A percentile compares a stretch with the other conserved stretches of the same genome.
These are phyloP conservation scores for Exophiala aquamarina DNA, from an alignment of 2,329 filamentous ascomycete genomes.

Conservation along the genomic window DNA sequence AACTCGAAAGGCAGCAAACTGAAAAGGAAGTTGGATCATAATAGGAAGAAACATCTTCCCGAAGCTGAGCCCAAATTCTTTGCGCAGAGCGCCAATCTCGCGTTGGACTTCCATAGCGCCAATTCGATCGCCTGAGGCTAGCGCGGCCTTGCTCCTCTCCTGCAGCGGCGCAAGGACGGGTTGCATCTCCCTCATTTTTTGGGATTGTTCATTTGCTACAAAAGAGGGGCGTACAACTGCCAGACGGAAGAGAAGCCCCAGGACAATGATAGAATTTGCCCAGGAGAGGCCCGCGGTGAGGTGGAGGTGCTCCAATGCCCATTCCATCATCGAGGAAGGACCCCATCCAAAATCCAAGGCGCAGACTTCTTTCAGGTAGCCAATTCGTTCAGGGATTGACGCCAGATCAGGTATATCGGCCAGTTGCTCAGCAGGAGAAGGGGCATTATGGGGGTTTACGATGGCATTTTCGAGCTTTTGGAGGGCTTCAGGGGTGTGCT, in stretches of 20 bases:
- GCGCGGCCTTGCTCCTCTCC: constrained; percentile 52
- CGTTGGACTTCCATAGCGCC: constrained; percentile 47
- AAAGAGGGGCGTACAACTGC: constrained; percentile 67
- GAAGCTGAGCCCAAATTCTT: constrained; percentile 54
- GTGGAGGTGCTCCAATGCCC: constrained; percentile 78
- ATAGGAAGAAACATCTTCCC: constrained; percentile 56
- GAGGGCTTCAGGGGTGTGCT: constrained; percentile 17
- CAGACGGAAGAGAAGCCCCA: constrained; percentile 65
- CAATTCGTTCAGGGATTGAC: constrained; percentile 70
- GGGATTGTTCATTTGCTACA: constrained; percentile 59
- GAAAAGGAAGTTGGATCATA: constrained; percentile 65
- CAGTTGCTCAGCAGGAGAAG: neutral
- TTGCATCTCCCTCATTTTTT: constrained; percentile 62
- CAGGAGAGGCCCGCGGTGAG: constrained; percentile 74
- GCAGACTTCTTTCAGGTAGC: constrained; percentile 72
- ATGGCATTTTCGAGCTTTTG: constrained; percentile 18
- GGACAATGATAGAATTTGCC: constrained; percentile 71
- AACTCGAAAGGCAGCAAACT: constrained; percentile 77
- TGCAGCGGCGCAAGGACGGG: constrained; percentile 58
- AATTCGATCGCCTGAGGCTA: constrained; percentile 46
- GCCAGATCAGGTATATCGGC: constrained; percentile 38
- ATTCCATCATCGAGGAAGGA: constrained; percentile 71
- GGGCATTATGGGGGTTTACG: constrained; percentile 15
- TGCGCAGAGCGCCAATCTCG: constrained; percentile 54
- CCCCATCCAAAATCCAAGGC: constrained; percentile 89